phyloP scores from a whole-genome alignment of 2,329 filamentous ascomycete species.

The Fusarium equiseti region DNA sequence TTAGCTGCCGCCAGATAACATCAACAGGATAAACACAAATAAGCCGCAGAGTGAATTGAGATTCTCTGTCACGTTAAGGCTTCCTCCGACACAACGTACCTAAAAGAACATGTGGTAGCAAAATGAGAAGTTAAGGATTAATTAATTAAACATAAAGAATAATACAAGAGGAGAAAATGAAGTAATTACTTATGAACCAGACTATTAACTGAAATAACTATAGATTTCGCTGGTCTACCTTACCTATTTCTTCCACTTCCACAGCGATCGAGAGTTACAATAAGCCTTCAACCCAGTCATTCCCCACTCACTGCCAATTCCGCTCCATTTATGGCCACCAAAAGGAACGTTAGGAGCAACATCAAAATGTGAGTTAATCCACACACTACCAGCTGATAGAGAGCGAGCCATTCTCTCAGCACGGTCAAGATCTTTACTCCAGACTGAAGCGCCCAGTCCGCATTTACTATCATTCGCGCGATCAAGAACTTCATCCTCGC shows the following conservation, averaged over 20 bases:
- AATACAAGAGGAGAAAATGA: too few species aligned
- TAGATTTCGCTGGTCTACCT: not conserved
- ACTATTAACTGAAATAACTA: not conserved
- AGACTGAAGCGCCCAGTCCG: constrained; percentile 61
- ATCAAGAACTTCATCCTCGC: constrained; percentile 5
- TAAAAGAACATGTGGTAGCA: too few species aligned
- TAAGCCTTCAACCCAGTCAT: not conserved
- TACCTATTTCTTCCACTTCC: not conserved
- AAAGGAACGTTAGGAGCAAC: constrained; percentile 10
- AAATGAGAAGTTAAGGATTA: too few species aligned
- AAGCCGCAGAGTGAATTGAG: too few species aligned
- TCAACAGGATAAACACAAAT: too few species aligned
- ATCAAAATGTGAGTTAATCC: constrained; percentile 12
- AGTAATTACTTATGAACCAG: too few species aligned
- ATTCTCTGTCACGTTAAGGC: too few species aligned
- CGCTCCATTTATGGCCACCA: constrained; percentile 13
- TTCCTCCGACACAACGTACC: too few species aligned
- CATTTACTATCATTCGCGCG: constrained; percentile 5
- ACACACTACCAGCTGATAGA: constrained; percentile 4
- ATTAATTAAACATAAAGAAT: too few species aligned
- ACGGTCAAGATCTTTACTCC: constrained; percentile 52
- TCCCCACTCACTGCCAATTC: constrained; percentile 9
- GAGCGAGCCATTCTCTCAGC: not conserved
- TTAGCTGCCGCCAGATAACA: too few species aligned
- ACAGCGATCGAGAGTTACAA: not conserved